Base-by-base conservation (phyloP, 106 monocot genomes). In the Agapanthus africanus region DNA sequence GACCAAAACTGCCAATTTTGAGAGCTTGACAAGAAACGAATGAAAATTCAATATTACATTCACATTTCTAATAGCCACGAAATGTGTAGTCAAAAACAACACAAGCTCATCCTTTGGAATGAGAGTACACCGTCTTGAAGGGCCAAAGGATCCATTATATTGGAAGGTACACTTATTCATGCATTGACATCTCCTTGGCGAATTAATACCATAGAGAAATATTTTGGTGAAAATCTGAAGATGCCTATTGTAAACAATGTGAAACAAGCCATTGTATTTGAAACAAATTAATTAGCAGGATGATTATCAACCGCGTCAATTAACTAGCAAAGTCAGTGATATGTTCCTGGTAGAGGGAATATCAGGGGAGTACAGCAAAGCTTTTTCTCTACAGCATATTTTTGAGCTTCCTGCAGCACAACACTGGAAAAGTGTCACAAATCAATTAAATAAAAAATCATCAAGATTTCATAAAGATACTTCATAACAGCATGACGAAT, bases 311-410 rank as follows among this genome's bases (percentile, higher is more conserved):
- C 16, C 16, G 13, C 14, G 44, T 9, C 1, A 9, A 6, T 44
- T 44, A 16, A 44, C 16, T 9, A 44, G 16, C 13, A 39, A 10
- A 44, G 16, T 14, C 10, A 14, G 44, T 6, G 1, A 2, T 9
- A 16, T 14, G 2, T 44, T 44, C 44, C 44, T 44, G 14, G 13
- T 44, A 4, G 10, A 44, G 4, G 13, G 44, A 44, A 44, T 40
- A 4, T 44, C 13, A 44, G 10, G 13, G 13, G 3, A 14, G 10
- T 44, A 44, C 10, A 16, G 44, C 44, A 44, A 44, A 44, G 16
- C 16, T 11, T 11, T 11, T 72, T 72, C 32, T 72, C 71, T 30
- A 34, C 37, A 35, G 71, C 71, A 72, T 72, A 72, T 3, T 56
- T 46, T 59, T 46, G 71, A 26, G 61, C 71, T 14, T 72, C 71